Evolutionary conservation across 2,329 filamentous ascomycete genomes (phyloP), one percentile per base, ranked within the genome.

Genomic region (Calonectria crousiana): DNA sequence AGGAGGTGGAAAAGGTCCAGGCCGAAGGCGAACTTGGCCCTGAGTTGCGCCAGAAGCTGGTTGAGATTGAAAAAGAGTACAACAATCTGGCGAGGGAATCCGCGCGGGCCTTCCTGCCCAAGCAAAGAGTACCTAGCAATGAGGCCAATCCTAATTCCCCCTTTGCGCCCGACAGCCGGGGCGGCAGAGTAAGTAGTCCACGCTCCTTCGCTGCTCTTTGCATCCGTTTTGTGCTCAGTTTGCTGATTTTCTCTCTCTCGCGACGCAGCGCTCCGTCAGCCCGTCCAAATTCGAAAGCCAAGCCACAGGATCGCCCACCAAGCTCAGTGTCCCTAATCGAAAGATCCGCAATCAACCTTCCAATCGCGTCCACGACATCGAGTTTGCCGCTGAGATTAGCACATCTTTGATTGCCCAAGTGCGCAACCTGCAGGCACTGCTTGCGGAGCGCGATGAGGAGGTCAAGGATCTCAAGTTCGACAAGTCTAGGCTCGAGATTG

Each of bases 371-470:
- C 95, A 98, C 83, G 97, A 99, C 82, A 98, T 99, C 82, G 95
- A 98, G 80, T 98, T 99, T 82, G 97, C 96, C n/a, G 96, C 97
- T 66, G 96, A 99, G 83, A 98, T 99, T 81, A 98, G 95, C 82
- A 98, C 95, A 8, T 98, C 95, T 2, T 89, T 99, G 67, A 93
- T 99, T 67, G 93, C 94, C n/a, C 97, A 98, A 86, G 94, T 99
- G 66, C 93, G 97, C 75, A 95, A 97, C 82, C 86, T 99, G 69
- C 97, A 99, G 84, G 90, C 93, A 3, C 88, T 98, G 20, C 89
- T 99, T 14, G 91, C 93, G 0, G 95, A 98, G 85, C 94, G 95
- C 78, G 97, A 99, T 76, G 96, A 98, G 67, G 90, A 95, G 60
- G 87, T 98, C 77, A 96, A 94, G 83, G 90, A 92, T 23, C 88